These are phyloP conservation scores for Wickerhamomyces rabaulensis DNA, from an alignment of 805 yeast genomes.

Conservation along the genomic window DNA sequence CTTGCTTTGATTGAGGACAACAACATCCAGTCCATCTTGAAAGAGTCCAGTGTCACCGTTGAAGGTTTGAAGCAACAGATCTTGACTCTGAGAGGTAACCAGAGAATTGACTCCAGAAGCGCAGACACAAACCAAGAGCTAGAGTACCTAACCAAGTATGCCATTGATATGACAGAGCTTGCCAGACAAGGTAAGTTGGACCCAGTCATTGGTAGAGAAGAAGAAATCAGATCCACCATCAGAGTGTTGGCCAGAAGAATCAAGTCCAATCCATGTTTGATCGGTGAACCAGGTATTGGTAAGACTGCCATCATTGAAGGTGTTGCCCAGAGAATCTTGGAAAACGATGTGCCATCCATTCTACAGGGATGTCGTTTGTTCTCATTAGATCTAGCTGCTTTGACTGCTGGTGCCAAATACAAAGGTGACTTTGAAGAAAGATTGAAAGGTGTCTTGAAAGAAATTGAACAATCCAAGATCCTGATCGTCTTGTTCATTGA, in stretches of 20 bases:
- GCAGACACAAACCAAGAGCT: conserved; percentile 85
- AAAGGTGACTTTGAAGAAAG: conserved; percentile 99
- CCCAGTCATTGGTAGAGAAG: conserved; percentile 98
- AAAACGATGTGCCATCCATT: conserved; percentile 90
- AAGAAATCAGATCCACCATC: conserved; percentile 92
- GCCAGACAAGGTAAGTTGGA: conserved; percentile 94
- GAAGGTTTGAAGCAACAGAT: conserved; percentile 77
- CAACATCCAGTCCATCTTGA: conserved; percentile 62
- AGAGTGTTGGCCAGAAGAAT: conserved; percentile 95
- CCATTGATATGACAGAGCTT: conserved; percentile 87
- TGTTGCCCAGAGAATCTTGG: conserved; percentile 95
- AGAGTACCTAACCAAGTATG: conserved; percentile 86
- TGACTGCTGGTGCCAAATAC: conserved; percentile 97
- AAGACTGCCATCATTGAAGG: conserved; percentile 98
- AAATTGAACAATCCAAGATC: conserved; percentile 81
- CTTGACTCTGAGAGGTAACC: conserved; percentile 78
- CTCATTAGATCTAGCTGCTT: conserved; percentile 90
- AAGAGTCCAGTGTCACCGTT: conserved; percentile 61
- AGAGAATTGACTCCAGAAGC: conserved; percentile 85
- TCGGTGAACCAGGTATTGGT: conserved; percentile 99
- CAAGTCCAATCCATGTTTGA: conserved; percentile 91
- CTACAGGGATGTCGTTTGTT: conserved; percentile 75
- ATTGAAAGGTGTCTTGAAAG: conserved; percentile 92
- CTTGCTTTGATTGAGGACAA: conserved; percentile 80
- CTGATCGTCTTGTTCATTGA: conserved; percentile 90